A percentile compares a stretch with the other conserved stretches of the same genome.
Evolutionary conservation across 2,329 filamentous ascomycete species (phyloP).

Genomic region (Huntiella moniliformis): DNA sequence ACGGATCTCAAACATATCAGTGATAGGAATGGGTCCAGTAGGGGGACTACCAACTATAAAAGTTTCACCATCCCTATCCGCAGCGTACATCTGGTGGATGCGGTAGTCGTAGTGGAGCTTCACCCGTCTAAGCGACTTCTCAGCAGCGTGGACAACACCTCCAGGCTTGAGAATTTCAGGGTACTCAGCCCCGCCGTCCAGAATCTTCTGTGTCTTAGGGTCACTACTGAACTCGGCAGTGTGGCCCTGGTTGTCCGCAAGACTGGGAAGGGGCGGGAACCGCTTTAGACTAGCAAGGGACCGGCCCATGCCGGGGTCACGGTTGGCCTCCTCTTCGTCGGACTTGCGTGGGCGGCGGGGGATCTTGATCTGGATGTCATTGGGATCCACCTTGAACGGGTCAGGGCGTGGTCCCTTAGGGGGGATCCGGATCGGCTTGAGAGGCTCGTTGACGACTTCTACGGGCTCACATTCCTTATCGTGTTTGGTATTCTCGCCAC

Average conservation of each 20-base stretch:
- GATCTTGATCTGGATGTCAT: too few relatives aligned
- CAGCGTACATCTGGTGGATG: constrained; percentile 7
- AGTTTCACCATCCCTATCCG: constrained; percentile 9
- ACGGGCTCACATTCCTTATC: background rate
- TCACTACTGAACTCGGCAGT: background rate
- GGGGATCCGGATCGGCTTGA: too few relatives aligned
- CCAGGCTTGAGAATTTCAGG: background rate
- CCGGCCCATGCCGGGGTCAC: too few relatives aligned
- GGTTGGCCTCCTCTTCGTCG: too few relatives aligned
- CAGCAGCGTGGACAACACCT: background rate
- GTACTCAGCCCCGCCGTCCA: background rate
- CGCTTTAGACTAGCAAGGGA: background rate
- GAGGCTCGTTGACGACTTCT: too few relatives aligned
- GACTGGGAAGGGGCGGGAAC: background rate
- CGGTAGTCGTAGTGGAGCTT: constrained; percentile 7
- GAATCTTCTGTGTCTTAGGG: background rate
- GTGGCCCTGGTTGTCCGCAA: background rate
- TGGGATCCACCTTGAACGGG: too few relatives aligned
- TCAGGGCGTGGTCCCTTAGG: too few relatives aligned
- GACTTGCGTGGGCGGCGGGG: too few relatives aligned
- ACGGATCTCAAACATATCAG: constrained; percentile 7
- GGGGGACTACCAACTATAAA: constrained; percentile 10
- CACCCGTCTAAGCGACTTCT: background rate
- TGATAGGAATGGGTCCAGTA: constrained; percentile 1
- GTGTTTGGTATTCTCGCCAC: background rate